Evolutionary conservation across 345 rosid species (phyloP), one percentile per base, ranked within the genome.

Genomic region (Gossypium stocksii): DNA sequence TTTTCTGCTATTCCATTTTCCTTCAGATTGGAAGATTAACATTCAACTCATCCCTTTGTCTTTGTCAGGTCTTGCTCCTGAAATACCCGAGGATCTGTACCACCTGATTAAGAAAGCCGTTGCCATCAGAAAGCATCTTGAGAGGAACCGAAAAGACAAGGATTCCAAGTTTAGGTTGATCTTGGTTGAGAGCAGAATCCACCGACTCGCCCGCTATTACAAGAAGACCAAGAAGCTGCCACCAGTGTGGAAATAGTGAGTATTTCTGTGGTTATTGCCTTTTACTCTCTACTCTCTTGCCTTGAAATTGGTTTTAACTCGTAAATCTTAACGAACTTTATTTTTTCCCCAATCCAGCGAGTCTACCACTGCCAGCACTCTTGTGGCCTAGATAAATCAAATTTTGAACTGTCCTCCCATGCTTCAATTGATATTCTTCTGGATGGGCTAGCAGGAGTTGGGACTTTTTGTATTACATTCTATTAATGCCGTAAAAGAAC

Each of bases 151-250:
- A 78, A 93, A 93, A 83, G 98, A 93, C 80, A 93, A 93, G 78
- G 98, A 93, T 58, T 93, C 98, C 78, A 90, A 91, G 73, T 93
- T 93, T 62, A 80, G 98, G 78, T 64, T 93, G 89, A 93, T 90
- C 83, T 88, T 93, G 79, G 98, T 90, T 0, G 97, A 93, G 84
- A 91, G 97, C 86, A 89, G 98, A 80, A 91, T 89, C 72, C 97
- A 93, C 79, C 90, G 97, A 44, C 96, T 89, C 73, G 98, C 98
- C 56, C 97, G 97, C 43, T 91, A 91, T 78, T 93, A 93, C 88
- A 93, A 93, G 91, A 93, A 91, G 85, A 93, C 94, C 38, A 91
- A 89, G 91, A 93, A 91, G 88, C 93, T 93, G 56, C 97, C 97
- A 9, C 96, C 97, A 0, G 96, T 93, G 73, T 93, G 97, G 97